Base-by-base conservation (phyloP, 371 early-diverging fungal species). In the Mortierella sp. region DNA sequence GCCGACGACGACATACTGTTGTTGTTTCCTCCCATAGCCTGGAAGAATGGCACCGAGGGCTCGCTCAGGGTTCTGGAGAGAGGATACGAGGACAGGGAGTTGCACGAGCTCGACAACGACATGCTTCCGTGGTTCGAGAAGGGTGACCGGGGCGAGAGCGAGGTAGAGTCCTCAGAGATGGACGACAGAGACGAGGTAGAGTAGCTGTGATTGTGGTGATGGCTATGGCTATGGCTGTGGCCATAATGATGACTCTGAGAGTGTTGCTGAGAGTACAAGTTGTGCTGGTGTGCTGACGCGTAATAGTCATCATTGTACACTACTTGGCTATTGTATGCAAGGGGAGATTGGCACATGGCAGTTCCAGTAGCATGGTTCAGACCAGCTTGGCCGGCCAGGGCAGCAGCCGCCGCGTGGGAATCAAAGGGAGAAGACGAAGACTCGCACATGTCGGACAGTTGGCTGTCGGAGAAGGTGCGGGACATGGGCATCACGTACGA, bases 51-150 rank as follows among this genome's bases (percentile, higher is more conserved):
- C 72, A 81, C 60, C 10, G 81, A 81, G 16, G 88, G 76, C 74
- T 86, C 87, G 76, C 87, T 86, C 82, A 82, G 21, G 44, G 87
- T 86, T 70, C 88, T 63, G 28, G 77, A 74, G 16, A 84, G 76
- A 31, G 84, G 84, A 50, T 81, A 87, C 3, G 84, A 71, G 13
- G 82, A 31, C n/a, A 76, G 55, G 44, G 83, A 86, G 38, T 63
- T 45, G 73, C 74, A 77, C 24, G 83, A 79, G n/a, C 72, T 80
- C 6, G 86, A 77, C 57, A 80, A 24, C 1, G 80, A 77, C 47
- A 80, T 50, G 70, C 71, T 70, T 73, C 78, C 73, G 65, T 52
- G 57, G 57, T 55, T 81, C 31, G 82, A 82, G 78, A 82, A 86
- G n/a, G 87, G 75, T 0, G 87, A 82, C 24, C 87, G 80, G 7